Percentiles rank a stretch among this genome's conserved stretches.
phyloP scores from a whole-genome alignment of 106 monocot species.

The Dendrobium nobile region DNA sequence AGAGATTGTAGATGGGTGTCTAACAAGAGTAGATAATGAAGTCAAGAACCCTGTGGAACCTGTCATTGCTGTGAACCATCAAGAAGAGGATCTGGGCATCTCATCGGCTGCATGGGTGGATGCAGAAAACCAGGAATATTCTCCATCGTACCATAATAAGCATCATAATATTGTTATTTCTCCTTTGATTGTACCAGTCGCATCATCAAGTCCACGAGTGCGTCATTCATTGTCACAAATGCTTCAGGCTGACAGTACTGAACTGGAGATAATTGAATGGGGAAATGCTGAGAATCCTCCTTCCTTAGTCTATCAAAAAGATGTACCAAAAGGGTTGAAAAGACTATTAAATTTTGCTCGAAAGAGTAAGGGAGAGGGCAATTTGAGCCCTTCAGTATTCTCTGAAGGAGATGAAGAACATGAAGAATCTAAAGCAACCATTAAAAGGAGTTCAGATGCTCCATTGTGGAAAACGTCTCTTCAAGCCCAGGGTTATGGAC shows the following conservation, averaged over 20 bases:
- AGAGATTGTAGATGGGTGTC: slow-evolving; percentile 14
- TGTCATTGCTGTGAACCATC: neutral
- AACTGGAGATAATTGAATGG: slow-evolving; percentile 85
- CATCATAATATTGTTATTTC: slow-evolving; percentile 6
- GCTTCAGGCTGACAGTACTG: slow-evolving; percentile 72
- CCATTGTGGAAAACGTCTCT: slow-evolving; percentile 27
- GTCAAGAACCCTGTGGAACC: slow-evolving; percentile 8
- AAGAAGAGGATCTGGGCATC: slow-evolving; percentile 51
- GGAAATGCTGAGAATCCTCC: slow-evolving; percentile 99
- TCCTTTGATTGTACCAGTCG: slow-evolving; percentile 21
- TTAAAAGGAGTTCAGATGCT: slow-evolving; percentile 39
- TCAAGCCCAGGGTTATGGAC: slow-evolving; percentile 40
- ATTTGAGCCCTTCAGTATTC: slow-evolving; percentile 55
- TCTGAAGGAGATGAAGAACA: slow-evolving; percentile 89
- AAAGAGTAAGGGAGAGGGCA: slow-evolving; percentile 66
- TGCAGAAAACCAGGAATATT: slow-evolving; percentile 31
- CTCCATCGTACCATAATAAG: slow-evolving; percentile 23
- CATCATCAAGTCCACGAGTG: slow-evolving; percentile 49
- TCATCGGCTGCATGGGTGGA: slow-evolving; percentile 92
- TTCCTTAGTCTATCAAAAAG: slow-evolving; percentile 86
- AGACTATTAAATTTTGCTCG: slow-evolving; percentile 87
- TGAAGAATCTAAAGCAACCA: slow-evolving; percentile 48
- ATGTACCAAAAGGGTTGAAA: slow-evolving; percentile 88
- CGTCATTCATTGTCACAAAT: slow-evolving; percentile 88
- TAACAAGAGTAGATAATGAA: slow-evolving; percentile 17